These are phyloP conservation scores for Hemileccinum rubropunctum DNA, from an alignment of 768 basidiomycete species.

Conservation along the genomic window DNA sequence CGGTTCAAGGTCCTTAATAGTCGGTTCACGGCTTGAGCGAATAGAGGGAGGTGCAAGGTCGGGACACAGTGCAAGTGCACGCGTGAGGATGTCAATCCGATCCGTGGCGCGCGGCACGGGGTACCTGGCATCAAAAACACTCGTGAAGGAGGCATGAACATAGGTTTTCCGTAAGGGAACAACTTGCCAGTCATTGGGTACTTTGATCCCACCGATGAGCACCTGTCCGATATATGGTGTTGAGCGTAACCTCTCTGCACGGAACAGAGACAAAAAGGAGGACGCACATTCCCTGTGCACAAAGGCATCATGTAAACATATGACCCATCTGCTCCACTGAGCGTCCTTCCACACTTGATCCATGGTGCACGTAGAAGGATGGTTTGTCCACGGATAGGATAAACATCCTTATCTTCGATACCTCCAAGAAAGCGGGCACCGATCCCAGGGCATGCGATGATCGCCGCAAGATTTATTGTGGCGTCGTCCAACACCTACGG, in stretches of 20 bases:
- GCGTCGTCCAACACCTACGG: constrained; percentile 13
- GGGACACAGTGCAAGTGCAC: constrained; percentile 49
- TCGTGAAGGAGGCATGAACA: not conserved
- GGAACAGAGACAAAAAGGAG: not conserved
- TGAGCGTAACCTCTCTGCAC: not conserved
- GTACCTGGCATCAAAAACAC: constrained; percentile 41
- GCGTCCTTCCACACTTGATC: constrained; percentile 38
- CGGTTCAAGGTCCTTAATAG: constrained; percentile 46
- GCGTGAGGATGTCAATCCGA: constrained; percentile 54
- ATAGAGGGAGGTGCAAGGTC: constrained; percentile 57
- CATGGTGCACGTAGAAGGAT: constrained; percentile 47
- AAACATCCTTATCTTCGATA: constrained; percentile 47
- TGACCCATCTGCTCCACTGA: constrained; percentile 30
- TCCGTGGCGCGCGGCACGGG: constrained; percentile 63
- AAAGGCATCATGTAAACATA: constrained; percentile 38
- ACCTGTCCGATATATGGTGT: constrained; percentile 29
- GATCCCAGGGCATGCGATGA: constrained; percentile 72
- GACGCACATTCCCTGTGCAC: constrained; percentile 39
- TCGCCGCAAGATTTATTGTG: constrained; percentile 31
- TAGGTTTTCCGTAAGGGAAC: not conserved
- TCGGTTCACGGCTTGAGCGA: constrained; percentile 43
- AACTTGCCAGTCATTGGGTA: constrained; percentile 57
- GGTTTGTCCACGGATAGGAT: constrained; percentile 48
- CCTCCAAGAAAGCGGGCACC: constrained; percentile 52
- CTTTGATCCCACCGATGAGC: constrained; percentile 60